Evolutionary conservation across 2,329 filamentous ascomycete genomes (phyloP).

Genomic region (Colletotrichum acutatum): DNA sequence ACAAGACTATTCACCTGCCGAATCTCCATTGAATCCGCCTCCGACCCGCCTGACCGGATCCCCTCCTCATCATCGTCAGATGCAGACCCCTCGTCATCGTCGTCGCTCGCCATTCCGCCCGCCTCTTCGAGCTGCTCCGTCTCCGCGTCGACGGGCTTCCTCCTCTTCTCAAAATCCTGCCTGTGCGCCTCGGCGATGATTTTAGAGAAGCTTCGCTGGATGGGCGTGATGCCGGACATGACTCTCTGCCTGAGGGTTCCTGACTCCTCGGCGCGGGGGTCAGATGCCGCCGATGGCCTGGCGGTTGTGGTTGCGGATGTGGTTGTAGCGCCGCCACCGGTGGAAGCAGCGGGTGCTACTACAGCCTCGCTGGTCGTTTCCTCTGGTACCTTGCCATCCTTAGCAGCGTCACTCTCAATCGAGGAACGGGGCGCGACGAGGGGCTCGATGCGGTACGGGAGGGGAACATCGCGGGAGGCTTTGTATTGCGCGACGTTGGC

Average conservation of each 20-base stretch:
- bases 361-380: constrained; percentile 23
- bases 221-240: constrained; percentile 38
- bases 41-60: constrained; percentile 22
- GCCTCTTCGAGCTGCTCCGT: constrained; percentile 39
- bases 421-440: constrained; percentile 50
- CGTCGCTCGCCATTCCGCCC: constrained; percentile 39
- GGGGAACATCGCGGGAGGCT: constrained; percentile 85
- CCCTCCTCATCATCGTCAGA: constrained; percentile 48
- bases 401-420: not conserved
- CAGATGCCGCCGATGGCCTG: constrained; percentile 16
- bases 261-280: constrained; percentile 38
- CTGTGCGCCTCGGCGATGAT: constrained; percentile 87
- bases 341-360: not conserved
- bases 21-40: constrained; percentile 41
- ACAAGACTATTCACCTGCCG: constrained; percentile 40
- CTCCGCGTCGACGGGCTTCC: constrained; percentile 47
- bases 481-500: constrained; percentile 91
- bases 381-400: constrained; percentile 15
- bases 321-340: too few relatives aligned
- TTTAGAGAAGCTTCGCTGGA: constrained; percentile 57
- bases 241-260: constrained; percentile 40
- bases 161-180: constrained; percentile 90
- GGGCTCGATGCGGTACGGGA: constrained; percentile 78
- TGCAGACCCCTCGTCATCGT: constrained; percentile 41
- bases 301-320: constrained; percentile 11